Evolutionary conservation across 129 eudicot genomes (phyloP), one percentile per base, ranked within the genome.

Genomic region (Flaveria brownii): DNA sequence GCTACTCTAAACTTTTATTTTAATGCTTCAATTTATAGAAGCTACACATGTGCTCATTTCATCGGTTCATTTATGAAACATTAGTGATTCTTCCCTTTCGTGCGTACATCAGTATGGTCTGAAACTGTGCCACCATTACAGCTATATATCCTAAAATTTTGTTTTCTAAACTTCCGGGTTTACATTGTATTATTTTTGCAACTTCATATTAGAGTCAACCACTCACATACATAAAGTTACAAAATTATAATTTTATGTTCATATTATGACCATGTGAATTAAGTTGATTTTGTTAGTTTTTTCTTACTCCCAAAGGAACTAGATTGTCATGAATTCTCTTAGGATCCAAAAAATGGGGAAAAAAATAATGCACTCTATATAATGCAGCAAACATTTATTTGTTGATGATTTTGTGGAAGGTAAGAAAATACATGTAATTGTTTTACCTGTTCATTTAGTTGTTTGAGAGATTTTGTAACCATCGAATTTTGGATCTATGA

Each of bases 301-400:
- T 63, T 13, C 36, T 63, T 15, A 23, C 68, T 45, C 9, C 41
- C 22, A 23, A 70, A 12, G 60, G 23, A 70, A 23, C 73, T 42
- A 68, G 56, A 68, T 46, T 46, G 18, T 69, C 73, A 49, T 70
- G 45, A 50, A 15, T 15, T 28, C 26, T 70, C 33, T 70, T 23
- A 25, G 25, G 26, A n/a, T 70, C 56, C 59, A 70, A 50, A 12
- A 7, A 56, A 9, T 14, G 49, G 49, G 49, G 3, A 9, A 12
- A 9, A 7, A 0, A 1, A 9, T 2, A 9, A 45, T 45, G 42
- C 16, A 55, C 45, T 20, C 4, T 25, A 6, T 18, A 36, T 41
- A 50, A 72, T 26, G 12, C n/a, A 55, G 23, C 9, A 59, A 23
- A 22, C 66, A 59, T 39, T 71, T 47, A 23, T 26, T 49, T 69